Evolutionary conservation across 2,329 filamentous ascomycete genomes (phyloP).

Genomic region (Rhynchosporium graminicola): DNA sequence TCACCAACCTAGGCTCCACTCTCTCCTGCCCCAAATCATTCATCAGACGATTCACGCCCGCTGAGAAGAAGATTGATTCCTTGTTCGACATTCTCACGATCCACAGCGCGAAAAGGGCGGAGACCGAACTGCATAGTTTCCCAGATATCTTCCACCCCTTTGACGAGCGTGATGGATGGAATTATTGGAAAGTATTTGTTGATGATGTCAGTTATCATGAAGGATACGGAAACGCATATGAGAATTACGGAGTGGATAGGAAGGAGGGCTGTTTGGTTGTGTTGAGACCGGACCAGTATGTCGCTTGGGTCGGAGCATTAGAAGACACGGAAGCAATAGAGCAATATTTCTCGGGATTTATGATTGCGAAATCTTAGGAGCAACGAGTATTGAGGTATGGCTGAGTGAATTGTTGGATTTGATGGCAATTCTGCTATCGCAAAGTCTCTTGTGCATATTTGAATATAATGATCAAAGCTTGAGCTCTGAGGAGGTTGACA

Average conservation of each 20-base stretch:
- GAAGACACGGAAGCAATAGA: conserved; percentile 36
- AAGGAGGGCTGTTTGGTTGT: conserved; percentile 59
- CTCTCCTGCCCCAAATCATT: conserved; percentile 45
- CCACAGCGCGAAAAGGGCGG: conserved; percentile 53
- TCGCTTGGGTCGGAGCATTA: conserved; percentile 47
- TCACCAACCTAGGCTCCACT: conserved; percentile 50
- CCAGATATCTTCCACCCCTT: conserved; percentile 52
- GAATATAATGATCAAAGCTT: no score
- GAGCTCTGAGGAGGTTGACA: no score
- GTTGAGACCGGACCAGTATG: conserved; percentile 68
- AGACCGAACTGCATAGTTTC: conserved; percentile 54
- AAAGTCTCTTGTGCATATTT: no score
- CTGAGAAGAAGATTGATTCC: conserved; percentile 44
- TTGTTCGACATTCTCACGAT: conserved; percentile 63
- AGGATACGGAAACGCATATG: conserved; percentile 53
- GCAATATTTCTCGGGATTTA: conserved; percentile 26
- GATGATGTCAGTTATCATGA: conserved; percentile 57
- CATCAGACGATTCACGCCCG: conserved; percentile 48
- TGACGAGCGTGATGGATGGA: conserved; percentile 51
- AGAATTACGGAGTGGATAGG: conserved; percentile 58
- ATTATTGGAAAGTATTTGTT: conserved; percentile 58
- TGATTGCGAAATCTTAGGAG: conserved; percentile 12
- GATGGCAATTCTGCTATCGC: neutral
- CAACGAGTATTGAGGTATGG: neutral
- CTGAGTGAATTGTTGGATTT: no score